Evolutionary conservation across 306 rosid genomes (phyloP).

Genomic region (Cyclanthera cordifolia): DNA sequence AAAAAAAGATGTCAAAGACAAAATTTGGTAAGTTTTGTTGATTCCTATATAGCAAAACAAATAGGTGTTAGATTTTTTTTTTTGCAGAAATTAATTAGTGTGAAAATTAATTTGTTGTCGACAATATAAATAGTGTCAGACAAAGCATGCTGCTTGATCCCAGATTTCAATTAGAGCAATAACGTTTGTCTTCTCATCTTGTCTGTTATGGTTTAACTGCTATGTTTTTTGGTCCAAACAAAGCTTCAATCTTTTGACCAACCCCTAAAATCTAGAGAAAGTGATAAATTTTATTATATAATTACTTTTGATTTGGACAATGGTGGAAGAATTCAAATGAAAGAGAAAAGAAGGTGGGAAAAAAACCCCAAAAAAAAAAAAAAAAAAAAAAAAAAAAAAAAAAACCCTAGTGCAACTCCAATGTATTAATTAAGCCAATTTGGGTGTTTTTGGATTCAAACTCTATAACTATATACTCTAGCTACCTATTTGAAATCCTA

Average conservation of each 20-base stretch:
- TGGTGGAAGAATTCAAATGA: neutral
- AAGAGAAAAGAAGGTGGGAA: too few relatives aligned
- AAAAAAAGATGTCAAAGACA: too few relatives aligned
- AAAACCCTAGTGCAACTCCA: neutral
- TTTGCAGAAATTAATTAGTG: neutral
- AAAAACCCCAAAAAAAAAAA: too few relatives aligned
- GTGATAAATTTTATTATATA: neutral
- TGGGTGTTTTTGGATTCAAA: neutral
- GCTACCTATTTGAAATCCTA: too few relatives aligned
- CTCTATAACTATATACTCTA: too few relatives aligned
- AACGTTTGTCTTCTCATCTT: neutral
- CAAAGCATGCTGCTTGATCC: slow-evolving; percentile 13
- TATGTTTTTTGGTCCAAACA: slow-evolving; percentile 11
- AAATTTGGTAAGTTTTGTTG: too few relatives aligned
- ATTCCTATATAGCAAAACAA: neutral
- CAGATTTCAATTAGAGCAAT: neutral
- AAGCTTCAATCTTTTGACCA: neutral
- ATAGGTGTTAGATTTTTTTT: neutral
- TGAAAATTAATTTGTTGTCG: neutral
- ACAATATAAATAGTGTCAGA: slow-evolving; percentile 3
- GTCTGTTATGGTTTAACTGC: neutral
- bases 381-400: too few relatives aligned
- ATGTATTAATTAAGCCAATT: neutral
- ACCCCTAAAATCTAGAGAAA: slow-evolving; percentile 3
- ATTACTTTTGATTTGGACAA: neutral